phyloP scores from a whole-genome alignment of 176 grass and related monocot species.

The Lolium multiflorum region DNA sequence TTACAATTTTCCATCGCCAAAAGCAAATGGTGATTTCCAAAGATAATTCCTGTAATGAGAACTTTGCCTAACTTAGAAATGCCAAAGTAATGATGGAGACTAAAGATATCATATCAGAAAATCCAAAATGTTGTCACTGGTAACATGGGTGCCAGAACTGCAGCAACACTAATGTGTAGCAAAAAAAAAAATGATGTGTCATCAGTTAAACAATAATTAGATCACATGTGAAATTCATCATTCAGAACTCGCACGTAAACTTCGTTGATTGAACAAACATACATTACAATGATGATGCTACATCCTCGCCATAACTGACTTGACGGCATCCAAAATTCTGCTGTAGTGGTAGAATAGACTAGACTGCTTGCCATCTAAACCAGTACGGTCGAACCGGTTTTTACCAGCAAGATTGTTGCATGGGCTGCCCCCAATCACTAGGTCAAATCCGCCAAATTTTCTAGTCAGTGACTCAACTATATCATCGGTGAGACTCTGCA shows the following conservation, averaged over 20 bases:
- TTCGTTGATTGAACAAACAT: background rate
- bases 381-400: slow-evolving; percentile 64
- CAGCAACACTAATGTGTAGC: too few relatives aligned
- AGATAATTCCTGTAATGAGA: too few relatives aligned
- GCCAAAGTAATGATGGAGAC: too few relatives aligned
- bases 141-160: too few relatives aligned
- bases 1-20: too few relatives aligned
- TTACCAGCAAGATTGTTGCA: slow-evolving; percentile 79
- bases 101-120: too few relatives aligned
- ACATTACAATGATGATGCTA: background rate
- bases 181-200: background rate
- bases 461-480: slow-evolving; percentile 26
- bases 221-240: background rate
- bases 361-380: slow-evolving; percentile 71
- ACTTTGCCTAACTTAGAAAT: too few relatives aligned
- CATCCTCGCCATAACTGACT: slow-evolving; percentile 47
- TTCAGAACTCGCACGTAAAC: background rate
- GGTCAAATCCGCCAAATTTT: slow-evolving; percentile 57
- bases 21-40: too few relatives aligned
- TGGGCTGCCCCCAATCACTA: slow-evolving; percentile 80
- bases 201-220: background rate
- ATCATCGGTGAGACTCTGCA: slow-evolving; percentile 37
- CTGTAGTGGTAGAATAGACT: slow-evolving; percentile 69
- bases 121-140: too few relatives aligned
- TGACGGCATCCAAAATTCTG: slow-evolving; percentile 64